A percentile compares a stretch with the other conserved stretches of the same genome.
phyloP scores from a whole-genome alignment of 441 rosid genomes.

The Kokia cookei region DNA sequence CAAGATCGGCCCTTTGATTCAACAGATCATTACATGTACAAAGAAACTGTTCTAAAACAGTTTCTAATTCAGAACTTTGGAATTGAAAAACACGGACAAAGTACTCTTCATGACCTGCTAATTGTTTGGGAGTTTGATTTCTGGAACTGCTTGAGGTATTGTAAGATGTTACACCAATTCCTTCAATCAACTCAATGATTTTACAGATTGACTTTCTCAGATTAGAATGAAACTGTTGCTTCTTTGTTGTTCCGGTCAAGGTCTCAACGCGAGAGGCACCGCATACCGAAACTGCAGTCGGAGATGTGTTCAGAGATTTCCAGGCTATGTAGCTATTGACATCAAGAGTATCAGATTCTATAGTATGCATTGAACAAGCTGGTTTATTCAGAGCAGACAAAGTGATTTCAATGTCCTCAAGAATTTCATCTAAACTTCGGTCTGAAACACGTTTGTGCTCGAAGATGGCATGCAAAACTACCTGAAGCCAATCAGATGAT shows the following conservation, averaged over 20 bases:
- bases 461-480: constrained; percentile 58
- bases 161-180: constrained; percentile 17
- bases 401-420: constrained; percentile 73
- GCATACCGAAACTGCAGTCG: constrained; percentile 4
- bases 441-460: constrained; percentile 59
- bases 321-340: constrained; percentile 33
- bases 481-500: constrained; percentile 77
- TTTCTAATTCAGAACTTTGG: constrained; percentile 33
- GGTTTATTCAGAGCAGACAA: constrained; percentile 24
- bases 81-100: constrained; percentile 36
- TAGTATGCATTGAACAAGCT: constrained; percentile 2
- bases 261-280: constrained; percentile 12
- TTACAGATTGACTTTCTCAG: constrained; percentile 30
- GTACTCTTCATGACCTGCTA: constrained; percentile 19
- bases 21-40: constrained; percentile 28
- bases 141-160: background rate
- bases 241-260: constrained; percentile 7
- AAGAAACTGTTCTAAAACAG: constrained; percentile 29
- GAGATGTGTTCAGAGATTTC: constrained; percentile 26
- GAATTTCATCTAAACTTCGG: constrained; percentile 41
- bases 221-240: constrained; percentile 11
- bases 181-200: constrained; percentile 36
- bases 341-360: constrained; percentile 23
- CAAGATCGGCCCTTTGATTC: constrained; percentile 24
- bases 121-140: constrained; percentile 8